phyloP scores from a whole-genome alignment of 768 basidiomycete species.

The Mycena belliarum region DNA sequence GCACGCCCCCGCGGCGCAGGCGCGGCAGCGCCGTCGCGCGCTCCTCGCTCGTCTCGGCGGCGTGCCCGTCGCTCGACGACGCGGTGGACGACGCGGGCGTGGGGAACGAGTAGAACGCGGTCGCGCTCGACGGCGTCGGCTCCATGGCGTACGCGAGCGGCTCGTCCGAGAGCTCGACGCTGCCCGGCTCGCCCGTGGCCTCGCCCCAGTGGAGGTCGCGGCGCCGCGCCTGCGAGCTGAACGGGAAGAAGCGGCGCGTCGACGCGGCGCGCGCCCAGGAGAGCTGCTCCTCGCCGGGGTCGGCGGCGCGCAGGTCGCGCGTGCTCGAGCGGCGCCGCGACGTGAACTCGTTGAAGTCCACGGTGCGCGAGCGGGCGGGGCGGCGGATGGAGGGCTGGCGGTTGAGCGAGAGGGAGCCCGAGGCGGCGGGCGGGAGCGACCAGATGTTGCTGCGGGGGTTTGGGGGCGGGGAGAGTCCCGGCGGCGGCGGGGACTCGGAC shows the following conservation, averaged over 20 bases:
- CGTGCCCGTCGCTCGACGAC: constrained; percentile 8
- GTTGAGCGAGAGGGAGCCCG: constrained; percentile 28
- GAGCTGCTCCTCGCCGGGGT: constrained; percentile 4
- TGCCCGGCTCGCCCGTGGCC: no score
- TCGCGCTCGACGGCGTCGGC: constrained; percentile 3
- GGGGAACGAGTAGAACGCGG: constrained; percentile 30
- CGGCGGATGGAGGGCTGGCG: constrained; percentile 68
- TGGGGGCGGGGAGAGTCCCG: constrained; percentile 24
- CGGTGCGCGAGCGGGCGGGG: constrained; percentile 49
- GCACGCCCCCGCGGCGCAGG: constrained; percentile 66
- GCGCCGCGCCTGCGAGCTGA: constrained; percentile 44
- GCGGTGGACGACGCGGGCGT: constrained; percentile 21
- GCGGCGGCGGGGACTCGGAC: constrained; percentile 26
- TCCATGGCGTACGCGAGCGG: constrained; percentile 21
- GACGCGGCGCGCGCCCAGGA: constrained; percentile 17
- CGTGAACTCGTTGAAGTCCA: constrained; percentile 76
- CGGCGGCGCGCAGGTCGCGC: constrained; percentile 31
- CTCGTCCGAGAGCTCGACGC: constrained; percentile 15
- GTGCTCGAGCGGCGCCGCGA: constrained; percentile 58
- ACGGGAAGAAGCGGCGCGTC: constrained; percentile 57
- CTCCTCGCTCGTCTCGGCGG: constrained; percentile 36
- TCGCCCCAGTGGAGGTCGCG: constrained; percentile 34
- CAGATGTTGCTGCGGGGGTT: constrained; percentile 18
- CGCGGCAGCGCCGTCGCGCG: constrained; percentile 46
- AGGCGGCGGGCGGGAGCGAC: constrained; percentile 26